Conservation (phyloP, 176 grass and related monocot genomes). For the Rhipidocladum racemiflorum region DNA sequence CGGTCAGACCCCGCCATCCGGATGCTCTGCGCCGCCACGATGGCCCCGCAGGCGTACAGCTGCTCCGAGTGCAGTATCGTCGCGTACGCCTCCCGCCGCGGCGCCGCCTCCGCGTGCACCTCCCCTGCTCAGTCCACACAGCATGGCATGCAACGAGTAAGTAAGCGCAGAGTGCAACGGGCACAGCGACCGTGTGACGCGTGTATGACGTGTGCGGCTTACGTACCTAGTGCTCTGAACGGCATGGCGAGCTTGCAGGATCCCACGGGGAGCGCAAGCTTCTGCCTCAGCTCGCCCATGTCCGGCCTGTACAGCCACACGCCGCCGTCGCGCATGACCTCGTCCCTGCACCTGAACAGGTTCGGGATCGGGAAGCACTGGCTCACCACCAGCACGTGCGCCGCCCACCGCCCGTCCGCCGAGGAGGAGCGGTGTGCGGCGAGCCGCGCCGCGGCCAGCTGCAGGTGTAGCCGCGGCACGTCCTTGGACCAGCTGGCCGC, state of each 20-base stretch:
- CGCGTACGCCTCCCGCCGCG: constrained; percentile 43
- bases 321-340: constrained; percentile 48
- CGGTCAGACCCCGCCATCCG: constrained; percentile 16
- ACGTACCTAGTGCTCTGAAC: constrained; percentile 40
- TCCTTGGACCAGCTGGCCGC: constrained; percentile 60
- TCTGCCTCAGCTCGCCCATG: constrained; percentile 30
- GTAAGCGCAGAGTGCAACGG: background rate
- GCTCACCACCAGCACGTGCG: constrained; percentile 63
- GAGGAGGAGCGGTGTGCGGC: background rate
- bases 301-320: constrained; percentile 65
- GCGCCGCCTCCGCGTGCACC: background rate
- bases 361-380: constrained; percentile 62
- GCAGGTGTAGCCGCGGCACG: constrained; percentile 65
- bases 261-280: constrained; percentile 57
- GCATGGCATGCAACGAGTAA: background rate
- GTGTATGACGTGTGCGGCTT: background rate
- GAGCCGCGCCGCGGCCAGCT: constrained; percentile 53
- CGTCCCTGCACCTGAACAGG: constrained; percentile 54
- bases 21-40: constrained; percentile 50
- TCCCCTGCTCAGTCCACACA: background rate
- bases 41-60: constrained; percentile 54
- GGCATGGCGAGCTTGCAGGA: constrained; percentile 71
- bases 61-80: constrained; percentile 57
- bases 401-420: background rate
- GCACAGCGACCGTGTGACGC: background rate